Conservation (phyloP, 495 filamentous ascomycete species). For the Beverwykella pulmonaria region DNA sequence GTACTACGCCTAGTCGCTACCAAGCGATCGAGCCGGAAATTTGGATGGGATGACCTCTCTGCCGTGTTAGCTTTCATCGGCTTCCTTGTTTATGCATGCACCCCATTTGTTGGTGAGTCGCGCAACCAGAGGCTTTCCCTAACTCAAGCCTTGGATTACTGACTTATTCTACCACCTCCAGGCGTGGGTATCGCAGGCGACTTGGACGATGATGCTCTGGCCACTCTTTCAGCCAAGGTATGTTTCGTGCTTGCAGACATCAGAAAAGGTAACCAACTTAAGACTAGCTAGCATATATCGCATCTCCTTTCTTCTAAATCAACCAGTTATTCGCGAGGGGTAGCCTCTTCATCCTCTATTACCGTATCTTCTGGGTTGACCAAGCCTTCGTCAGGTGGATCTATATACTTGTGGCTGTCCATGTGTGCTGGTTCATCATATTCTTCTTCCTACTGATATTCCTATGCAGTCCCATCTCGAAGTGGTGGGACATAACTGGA, state of each 20-base stretch:
- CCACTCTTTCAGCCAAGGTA: not conserved
- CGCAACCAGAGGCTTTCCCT: too few relatives aligned
- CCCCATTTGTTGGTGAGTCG: too few relatives aligned
- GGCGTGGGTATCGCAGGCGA: not conserved
- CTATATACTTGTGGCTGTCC: not conserved
- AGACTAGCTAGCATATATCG: not conserved
- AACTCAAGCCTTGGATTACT: too few relatives aligned
- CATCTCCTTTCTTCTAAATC: not conserved
- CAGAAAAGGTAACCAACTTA: not conserved
- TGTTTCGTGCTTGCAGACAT: too few relatives aligned
- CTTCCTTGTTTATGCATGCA: too few relatives aligned
- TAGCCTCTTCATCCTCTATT: slow-evolving; percentile 6
- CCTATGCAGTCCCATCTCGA: not conserved
- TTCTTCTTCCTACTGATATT: not conserved
- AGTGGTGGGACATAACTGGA: not conserved
- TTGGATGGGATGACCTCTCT: too few relatives aligned
- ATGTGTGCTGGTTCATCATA: slow-evolving; percentile 3
- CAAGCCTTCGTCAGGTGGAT: slow-evolving; percentile 3
- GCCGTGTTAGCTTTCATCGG: too few relatives aligned
- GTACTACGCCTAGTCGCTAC: too few relatives aligned
- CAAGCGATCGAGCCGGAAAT: too few relatives aligned
- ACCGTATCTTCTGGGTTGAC: slow-evolving; percentile 2
- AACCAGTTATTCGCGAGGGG: slow-evolving; percentile 2
- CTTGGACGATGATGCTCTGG: not conserved
- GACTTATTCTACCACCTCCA: not conserved